A percentile compares a stretch with the other conserved stretches of the same genome.
These are phyloP conservation scores for Aspergillus pseudoglaucus DNA, from an alignment of 2,329 filamentous ascomycete species.

Conservation along the genomic window DNA sequence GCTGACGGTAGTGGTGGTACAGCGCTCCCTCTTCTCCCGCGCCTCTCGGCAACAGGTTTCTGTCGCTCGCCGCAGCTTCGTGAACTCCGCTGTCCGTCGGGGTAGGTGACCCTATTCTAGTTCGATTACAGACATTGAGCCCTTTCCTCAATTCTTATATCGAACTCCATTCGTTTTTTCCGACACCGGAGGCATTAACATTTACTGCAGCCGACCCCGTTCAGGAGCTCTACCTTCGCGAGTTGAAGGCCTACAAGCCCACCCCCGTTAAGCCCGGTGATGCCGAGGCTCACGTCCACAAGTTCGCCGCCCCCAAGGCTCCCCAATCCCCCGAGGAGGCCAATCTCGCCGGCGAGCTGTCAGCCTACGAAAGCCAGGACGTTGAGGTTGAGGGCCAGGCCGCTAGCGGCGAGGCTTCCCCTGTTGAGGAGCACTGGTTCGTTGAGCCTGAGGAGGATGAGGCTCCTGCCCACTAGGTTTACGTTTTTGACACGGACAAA, in stretches of 20 bases:
- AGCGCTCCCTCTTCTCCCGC: conserved; percentile 58
- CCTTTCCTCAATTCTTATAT: conserved; percentile 2
- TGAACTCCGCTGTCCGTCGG: conserved; percentile 56
- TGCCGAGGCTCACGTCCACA: conserved; percentile 83
- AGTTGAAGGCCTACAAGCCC: conserved; percentile 93
- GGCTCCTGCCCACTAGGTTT: conserved; percentile 38
- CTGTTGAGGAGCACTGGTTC: conserved; percentile 69
- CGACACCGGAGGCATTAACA: conserved; percentile 11
- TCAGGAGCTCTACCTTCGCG: conserved; percentile 94
- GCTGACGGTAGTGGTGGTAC: conserved; percentile 10
- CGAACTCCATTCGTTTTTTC: conserved; percentile 19
- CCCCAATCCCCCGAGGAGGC: conserved; percentile 88
- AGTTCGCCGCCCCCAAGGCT: conserved; percentile 71
- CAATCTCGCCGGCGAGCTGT: conserved; percentile 83
- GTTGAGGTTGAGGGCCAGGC: conserved; percentile 92
- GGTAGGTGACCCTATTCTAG: conserved; percentile 42
- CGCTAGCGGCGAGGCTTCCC: conserved; percentile 53
- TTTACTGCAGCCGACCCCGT: conserved; percentile 77
- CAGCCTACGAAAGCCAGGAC: conserved; percentile 88
- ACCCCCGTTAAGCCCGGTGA: conserved; percentile 77
- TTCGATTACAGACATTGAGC: conserved; percentile 5
- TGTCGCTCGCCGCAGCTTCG: conserved; percentile 56
- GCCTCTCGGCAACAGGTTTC: conserved; percentile 52
- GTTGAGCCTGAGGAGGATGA: conserved; percentile 62
- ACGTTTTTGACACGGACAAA: conserved; percentile 16